phyloP scores from a whole-genome alignment of 495 filamentous ascomycete species.

The Aspergillus conjunctus region DNA sequence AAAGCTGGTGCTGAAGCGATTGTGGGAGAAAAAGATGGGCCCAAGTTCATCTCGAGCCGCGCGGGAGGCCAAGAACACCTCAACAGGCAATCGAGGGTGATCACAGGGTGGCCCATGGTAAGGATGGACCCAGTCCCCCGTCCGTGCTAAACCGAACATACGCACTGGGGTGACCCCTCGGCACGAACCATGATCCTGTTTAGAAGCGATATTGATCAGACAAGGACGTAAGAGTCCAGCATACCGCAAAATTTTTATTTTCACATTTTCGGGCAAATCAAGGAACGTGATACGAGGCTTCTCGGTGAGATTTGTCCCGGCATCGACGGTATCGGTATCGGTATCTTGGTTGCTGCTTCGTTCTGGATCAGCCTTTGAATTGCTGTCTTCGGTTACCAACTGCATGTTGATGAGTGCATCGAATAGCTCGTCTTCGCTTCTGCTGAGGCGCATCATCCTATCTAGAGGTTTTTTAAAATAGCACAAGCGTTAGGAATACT shows the following conservation, averaged over 20 bases:
- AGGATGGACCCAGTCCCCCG: slow-evolving; percentile 3
- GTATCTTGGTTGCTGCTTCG: neutral
- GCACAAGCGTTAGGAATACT: slow-evolving; percentile 5
- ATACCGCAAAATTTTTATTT: slow-evolving; percentile 28
- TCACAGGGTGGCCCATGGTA: slow-evolving; percentile 17
- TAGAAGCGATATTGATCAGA: slow-evolving; percentile 20
- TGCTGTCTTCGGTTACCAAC: slow-evolving; percentile 1
- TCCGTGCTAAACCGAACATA: slow-evolving; percentile 3
- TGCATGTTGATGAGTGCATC: slow-evolving; percentile 2
- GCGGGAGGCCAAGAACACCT: slow-evolving; percentile 21
- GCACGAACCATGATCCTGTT: slow-evolving; percentile 3
- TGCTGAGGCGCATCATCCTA: neutral
- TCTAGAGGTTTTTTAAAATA: neutral
- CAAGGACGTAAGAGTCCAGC: slow-evolving; percentile 29
- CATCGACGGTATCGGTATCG: neutral
- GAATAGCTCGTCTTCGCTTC: neutral
- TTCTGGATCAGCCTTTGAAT: neutral
- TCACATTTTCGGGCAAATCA: slow-evolving; percentile 25
- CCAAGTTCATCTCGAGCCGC: slow-evolving; percentile 19
- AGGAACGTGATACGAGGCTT: slow-evolving; percentile 19
- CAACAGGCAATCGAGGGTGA: slow-evolving; percentile 27
- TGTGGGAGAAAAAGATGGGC: slow-evolving; percentile 21
- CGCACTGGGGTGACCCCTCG: slow-evolving; percentile 9
- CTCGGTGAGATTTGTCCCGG: neutral
- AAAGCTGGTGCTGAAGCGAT: slow-evolving; percentile 25